Conservation (phyloP, 106 monocot species). For the Phalaenopsis aphrodite region DNA sequence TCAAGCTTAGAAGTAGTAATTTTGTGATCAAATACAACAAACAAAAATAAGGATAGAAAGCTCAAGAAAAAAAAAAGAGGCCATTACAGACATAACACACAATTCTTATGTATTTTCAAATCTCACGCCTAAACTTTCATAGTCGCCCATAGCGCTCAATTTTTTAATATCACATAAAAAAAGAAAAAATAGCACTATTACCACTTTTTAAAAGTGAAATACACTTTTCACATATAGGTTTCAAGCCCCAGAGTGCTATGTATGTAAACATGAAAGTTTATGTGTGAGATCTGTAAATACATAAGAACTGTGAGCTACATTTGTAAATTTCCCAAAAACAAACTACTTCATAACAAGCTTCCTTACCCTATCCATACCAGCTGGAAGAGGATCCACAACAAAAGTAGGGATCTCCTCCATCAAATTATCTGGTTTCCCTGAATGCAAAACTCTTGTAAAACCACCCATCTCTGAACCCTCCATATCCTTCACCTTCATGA, state of each 20-base stretch:
- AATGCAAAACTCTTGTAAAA: conserved; percentile 57
- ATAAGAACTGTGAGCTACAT: too few species aligned
- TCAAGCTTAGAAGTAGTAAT: not conserved
- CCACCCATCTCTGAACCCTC: conserved; percentile 58
- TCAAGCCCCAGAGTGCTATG: too few species aligned
- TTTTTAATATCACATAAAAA: too few species aligned
- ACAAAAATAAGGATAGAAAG: not conserved
- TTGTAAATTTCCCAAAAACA: not conserved
- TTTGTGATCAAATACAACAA: not conserved
- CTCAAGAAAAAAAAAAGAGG: not conserved
- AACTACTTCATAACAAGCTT: not conserved
- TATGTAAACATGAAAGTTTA: too few species aligned
- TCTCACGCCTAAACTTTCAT: too few species aligned
- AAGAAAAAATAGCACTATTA: too few species aligned
- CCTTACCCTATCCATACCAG: conserved; percentile 49
- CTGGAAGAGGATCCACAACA: conserved; percentile 52
- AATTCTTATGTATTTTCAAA: too few species aligned
- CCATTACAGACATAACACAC: too few species aligned
- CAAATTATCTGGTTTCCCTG: conserved; percentile 39
- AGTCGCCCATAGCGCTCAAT: too few species aligned
- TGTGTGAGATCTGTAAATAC: too few species aligned
- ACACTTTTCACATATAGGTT: too few species aligned
- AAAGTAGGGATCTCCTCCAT: conserved; percentile 66
- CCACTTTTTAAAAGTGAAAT: too few species aligned
- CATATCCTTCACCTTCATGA: conserved; percentile 30